Conservation (phyloP, 1,139 yeast species). For the Debaryomyces udenii region DNA sequence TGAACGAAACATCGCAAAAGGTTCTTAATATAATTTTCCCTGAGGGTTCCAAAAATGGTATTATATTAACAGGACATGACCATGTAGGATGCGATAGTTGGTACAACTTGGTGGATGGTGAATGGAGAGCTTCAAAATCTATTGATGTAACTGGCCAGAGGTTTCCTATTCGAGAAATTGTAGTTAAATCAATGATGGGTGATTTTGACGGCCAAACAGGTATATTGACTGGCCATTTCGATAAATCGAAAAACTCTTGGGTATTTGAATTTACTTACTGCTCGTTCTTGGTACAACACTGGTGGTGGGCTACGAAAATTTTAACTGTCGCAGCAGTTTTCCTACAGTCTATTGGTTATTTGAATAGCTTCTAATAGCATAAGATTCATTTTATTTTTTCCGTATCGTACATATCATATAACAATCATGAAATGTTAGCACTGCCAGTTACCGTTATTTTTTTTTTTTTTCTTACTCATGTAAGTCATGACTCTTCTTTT, state of each 20-base stretch:
- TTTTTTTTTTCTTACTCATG: too few species aligned
- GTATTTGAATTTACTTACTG: slow-evolving; percentile 73
- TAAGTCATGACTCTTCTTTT: slow-evolving; percentile 3
- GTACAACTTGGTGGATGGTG: slow-evolving; percentile 48
- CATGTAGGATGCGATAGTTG: slow-evolving; percentile 88
- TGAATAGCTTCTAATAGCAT: slow-evolving; percentile 10
- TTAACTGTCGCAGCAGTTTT: slow-evolving; percentile 49
- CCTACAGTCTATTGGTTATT: slow-evolving; percentile 33
- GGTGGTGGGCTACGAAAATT: slow-evolving; percentile 91
- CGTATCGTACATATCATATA: slow-evolving; percentile 7
- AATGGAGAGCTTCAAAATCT: slow-evolving; percentile 63
- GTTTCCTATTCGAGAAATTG: slow-evolving; percentile 66
- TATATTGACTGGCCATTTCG: slow-evolving; percentile 69
- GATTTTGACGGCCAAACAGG: slow-evolving; percentile 92
- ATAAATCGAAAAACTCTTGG: slow-evolving; percentile 46
- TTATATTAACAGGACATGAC: slow-evolving; percentile 92
- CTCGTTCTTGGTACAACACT: slow-evolving; percentile 84
- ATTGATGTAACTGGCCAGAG: slow-evolving; percentile 23
- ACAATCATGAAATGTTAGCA: slow-evolving; percentile 2
- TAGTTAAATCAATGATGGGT: slow-evolving; percentile 95
- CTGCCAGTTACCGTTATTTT: neutral
- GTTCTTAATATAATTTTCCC: slow-evolving; percentile 72
- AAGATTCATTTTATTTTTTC: slow-evolving; percentile 4
- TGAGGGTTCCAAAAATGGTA: slow-evolving; percentile 63
- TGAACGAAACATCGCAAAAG: slow-evolving; percentile 63